Evolutionary conservation across 2,329 filamentous ascomycete genomes (phyloP).

Genomic region (Calycina herbarum): DNA sequence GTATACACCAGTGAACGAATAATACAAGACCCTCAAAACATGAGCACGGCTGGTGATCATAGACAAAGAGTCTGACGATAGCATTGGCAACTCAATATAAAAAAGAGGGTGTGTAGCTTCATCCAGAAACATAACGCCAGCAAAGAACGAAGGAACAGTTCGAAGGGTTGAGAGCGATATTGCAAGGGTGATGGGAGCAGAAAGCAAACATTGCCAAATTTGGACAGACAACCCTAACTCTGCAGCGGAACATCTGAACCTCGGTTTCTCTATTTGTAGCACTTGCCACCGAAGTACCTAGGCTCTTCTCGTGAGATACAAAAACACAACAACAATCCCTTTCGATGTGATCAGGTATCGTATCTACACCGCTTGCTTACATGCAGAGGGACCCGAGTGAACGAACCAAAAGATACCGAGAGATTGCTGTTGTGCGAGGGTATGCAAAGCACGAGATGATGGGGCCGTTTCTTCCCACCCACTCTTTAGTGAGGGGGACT

Average conservation of each 20-base stretch:
- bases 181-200: background rate
- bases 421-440: background rate
- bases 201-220: background rate
- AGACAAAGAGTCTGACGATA: constrained; percentile 7
- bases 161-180: background rate
- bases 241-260: background rate
- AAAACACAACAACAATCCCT: background rate
- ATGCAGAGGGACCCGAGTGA: background rate
- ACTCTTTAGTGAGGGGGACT: background rate
- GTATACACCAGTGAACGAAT: constrained; percentile 32
- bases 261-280: constrained; percentile 5
- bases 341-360: background rate
- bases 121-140: constrained; percentile 9
- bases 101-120: constrained; percentile 13
- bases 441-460: constrained; percentile 4
- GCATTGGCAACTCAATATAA: constrained; percentile 6
- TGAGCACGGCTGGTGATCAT: constrained; percentile 29
- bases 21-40: constrained; percentile 23
- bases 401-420: background rate
- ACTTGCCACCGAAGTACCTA: background rate
- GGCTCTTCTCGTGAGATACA: background rate
- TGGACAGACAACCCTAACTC: constrained; percentile 1
- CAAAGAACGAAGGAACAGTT: background rate
- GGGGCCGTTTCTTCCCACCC: constrained; percentile 1
- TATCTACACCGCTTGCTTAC: background rate